Conservation (phyloP, 805 yeast genomes). For the Saccharomycopsis fodiens region DNA sequence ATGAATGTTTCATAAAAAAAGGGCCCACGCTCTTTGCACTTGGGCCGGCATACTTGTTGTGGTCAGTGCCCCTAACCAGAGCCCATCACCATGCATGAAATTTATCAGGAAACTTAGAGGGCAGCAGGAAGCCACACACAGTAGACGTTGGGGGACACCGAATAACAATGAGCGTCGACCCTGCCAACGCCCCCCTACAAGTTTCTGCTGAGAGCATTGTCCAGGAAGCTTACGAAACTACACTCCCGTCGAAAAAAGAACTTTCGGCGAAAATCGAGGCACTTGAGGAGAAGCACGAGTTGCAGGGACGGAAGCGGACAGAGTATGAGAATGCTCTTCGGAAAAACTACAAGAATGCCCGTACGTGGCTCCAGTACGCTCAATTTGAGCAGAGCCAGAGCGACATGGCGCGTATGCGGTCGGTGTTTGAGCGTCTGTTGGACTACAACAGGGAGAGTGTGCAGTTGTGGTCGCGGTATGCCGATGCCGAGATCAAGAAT, state of each 20-base stretch:
- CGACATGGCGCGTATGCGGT: constrained; percentile 72
- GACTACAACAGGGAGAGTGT: constrained; percentile 68
- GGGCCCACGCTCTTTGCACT: too few relatives aligned
- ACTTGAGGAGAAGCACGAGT: constrained; percentile 70
- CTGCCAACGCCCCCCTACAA: constrained; percentile 47
- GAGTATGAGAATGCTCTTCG: constrained; percentile 86
- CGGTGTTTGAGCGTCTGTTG: constrained; percentile 81
- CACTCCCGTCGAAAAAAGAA: constrained; percentile 22
- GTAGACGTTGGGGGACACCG: too few relatives aligned
- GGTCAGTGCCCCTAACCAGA: too few relatives aligned
- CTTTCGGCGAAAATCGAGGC: constrained; percentile 54
- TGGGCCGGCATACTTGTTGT: too few relatives aligned
- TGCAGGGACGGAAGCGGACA: constrained; percentile 65
- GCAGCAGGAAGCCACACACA: too few relatives aligned
- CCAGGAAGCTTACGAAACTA: constrained; percentile 49
- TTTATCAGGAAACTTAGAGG: too few relatives aligned
- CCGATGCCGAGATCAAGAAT: constrained; percentile 65
- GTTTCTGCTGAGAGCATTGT: constrained; percentile 59
- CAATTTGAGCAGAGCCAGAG: constrained; percentile 76
- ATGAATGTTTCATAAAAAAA: too few relatives aligned
- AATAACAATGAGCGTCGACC: too few relatives aligned
- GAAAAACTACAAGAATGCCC: constrained; percentile 70
- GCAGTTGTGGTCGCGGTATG: constrained; percentile 80
- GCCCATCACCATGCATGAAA: too few relatives aligned
- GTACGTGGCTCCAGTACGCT: constrained; percentile 92